phyloP scores from a whole-genome alignment of 2,329 filamentous ascomycete genomes.

The Aplosporella prunicola region DNA sequence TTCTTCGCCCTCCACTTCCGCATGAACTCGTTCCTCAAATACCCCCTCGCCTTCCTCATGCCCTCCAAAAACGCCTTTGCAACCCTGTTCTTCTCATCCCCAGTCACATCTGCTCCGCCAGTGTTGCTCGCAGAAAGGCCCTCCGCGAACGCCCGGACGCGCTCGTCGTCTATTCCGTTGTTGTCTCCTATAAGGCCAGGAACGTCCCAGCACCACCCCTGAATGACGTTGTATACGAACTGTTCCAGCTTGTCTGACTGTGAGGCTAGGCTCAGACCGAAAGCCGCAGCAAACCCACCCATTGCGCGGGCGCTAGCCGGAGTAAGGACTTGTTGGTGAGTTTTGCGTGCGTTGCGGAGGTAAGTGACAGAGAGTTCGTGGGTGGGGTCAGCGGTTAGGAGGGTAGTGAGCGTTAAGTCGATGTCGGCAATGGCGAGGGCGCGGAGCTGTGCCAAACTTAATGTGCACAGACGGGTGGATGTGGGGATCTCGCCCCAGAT shows the following conservation, averaged over 20 bases:
- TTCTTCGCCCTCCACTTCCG: too few relatives aligned
- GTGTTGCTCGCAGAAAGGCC: too few relatives aligned
- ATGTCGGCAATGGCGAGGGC: not conserved
- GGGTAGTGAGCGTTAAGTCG: not conserved
- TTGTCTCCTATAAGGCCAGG: too few relatives aligned
- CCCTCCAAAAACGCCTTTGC: not conserved
- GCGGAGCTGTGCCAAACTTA: not conserved
- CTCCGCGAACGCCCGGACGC: too few relatives aligned
- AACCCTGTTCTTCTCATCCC: not conserved
- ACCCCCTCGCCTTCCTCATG: not conserved
- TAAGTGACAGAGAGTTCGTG: not conserved
- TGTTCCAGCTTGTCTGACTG: not conserved
- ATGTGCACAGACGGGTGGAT: not conserved
- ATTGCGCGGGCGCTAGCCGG: not conserved
- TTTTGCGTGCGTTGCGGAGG: not conserved
- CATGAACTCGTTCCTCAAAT: too few relatives aligned
- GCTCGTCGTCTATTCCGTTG: too few relatives aligned
- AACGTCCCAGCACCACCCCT: not conserved
- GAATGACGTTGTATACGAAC: conserved; percentile 1
- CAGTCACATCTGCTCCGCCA: too few relatives aligned
- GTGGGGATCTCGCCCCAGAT: not conserved
- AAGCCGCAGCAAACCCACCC: not conserved
- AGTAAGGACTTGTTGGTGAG: not conserved
- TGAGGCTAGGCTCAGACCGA: not conserved
- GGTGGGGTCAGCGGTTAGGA: not conserved